Evolutionary conservation across 2,329 filamentous ascomycete species (phyloP).

Genomic region (Colletotrichum lentis): DNA sequence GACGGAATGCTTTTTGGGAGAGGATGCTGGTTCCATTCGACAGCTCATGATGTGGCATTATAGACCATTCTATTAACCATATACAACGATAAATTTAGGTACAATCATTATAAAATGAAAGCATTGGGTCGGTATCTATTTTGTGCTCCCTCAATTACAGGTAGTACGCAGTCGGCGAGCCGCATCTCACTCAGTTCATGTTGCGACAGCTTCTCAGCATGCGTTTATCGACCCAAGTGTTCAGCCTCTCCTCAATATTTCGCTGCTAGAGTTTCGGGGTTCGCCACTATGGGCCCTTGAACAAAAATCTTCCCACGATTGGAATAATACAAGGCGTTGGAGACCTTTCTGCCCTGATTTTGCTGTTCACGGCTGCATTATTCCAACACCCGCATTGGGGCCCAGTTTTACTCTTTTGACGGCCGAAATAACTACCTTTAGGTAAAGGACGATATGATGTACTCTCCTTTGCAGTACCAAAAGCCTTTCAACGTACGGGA

Average conservation of each 20-base stretch:
- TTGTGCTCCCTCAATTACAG: conserved; percentile 56
- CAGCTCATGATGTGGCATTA: conserved; percentile 28
- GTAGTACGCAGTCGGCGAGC: conserved; percentile 65
- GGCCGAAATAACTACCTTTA: conserved; percentile 54
- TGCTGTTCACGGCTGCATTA: conserved; percentile 50
- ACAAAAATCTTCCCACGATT: conserved; percentile 48
- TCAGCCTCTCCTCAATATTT: conserved; percentile 43
- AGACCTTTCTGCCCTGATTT: background rate
- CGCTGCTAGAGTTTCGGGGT: conserved; percentile 41
- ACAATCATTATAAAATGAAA: background rate
- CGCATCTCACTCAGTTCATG: conserved; percentile 58
- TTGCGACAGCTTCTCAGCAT: conserved; percentile 43
- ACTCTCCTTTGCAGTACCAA: conserved; percentile 46
- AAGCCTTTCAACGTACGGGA: conserved; percentile 60
- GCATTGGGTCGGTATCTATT: background rate
- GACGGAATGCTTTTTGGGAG: conserved; percentile 2
- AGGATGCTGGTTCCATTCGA: conserved; percentile 9
- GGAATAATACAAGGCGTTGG: conserved; percentile 37
- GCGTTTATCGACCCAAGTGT: conserved; percentile 48
- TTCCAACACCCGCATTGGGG: conserved; percentile 62
- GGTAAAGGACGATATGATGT: no score
- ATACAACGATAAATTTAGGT: conserved; percentile 16
- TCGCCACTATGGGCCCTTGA: conserved; percentile 38
- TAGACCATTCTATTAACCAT: conserved; percentile 39
- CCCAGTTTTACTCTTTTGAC: conserved; percentile 67